Evolutionary conservation across 805 yeast species (phyloP).

Genomic region (Candida manassasensis): DNA sequence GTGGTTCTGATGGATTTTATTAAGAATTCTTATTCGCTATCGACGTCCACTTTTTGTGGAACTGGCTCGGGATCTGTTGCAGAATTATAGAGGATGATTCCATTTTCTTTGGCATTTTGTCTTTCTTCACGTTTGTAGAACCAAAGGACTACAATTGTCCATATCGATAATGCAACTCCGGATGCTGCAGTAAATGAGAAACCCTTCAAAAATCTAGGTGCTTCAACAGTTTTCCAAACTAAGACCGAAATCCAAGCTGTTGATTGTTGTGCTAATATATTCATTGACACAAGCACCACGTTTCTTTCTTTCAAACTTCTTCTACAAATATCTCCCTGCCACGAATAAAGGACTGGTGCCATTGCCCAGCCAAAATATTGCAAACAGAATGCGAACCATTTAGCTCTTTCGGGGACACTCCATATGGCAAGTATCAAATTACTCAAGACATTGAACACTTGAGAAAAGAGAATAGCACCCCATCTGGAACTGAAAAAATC

Average conservation of each 20-base stretch:
- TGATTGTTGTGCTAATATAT: conserved; percentile 50
- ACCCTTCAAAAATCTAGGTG: conserved; percentile 54
- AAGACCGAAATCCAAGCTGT: conserved; percentile 50
- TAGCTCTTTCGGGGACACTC: conserved; percentile 53
- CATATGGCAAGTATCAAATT: conserved; percentile 54
- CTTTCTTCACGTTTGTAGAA: conserved; percentile 37
- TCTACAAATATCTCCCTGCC: conserved; percentile 54
- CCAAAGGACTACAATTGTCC: conserved; percentile 49
- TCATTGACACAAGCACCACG: conserved; percentile 52
- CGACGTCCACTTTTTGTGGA: conserved; percentile 5
- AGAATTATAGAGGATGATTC: conserved; percentile 28
- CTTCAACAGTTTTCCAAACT: conserved; percentile 54
- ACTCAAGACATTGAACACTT: conserved; percentile 50
- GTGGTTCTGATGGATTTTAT: too few relatives aligned
- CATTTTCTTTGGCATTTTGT: conserved; percentile 29
- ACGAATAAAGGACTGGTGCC: conserved; percentile 57
- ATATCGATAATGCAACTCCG: conserved; percentile 41
- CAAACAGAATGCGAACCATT: conserved; percentile 61
- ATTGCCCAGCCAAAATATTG: conserved; percentile 61
- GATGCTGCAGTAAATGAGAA: conserved; percentile 47
- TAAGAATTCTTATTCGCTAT: neutral
- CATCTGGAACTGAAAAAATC: conserved; percentile 46
- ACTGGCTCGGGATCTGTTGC: conserved; percentile 10
- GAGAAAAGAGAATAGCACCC: conserved; percentile 50
- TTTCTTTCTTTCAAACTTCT: conserved; percentile 53